Conservation (phyloP, 345 rosid species). For the Pistacia atlantica region DNA sequence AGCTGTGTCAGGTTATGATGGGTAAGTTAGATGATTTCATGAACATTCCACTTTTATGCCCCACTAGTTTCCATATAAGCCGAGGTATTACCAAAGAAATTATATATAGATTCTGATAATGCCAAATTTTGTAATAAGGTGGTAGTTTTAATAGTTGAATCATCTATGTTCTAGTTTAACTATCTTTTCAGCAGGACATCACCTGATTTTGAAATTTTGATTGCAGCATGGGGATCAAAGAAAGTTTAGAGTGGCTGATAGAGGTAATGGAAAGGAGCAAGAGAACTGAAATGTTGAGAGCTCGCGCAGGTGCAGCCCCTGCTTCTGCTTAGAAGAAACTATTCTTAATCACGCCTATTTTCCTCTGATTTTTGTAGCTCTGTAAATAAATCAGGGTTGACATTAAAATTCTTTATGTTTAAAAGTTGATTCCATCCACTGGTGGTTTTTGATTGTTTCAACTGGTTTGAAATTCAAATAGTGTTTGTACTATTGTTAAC, state of each 20-base stretch:
- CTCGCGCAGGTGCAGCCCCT: constrained; percentile 58
- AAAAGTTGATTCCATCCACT: constrained; percentile 1
- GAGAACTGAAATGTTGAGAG: constrained; percentile 86
- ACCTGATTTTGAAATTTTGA: constrained; percentile 4
- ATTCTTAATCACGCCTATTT: constrained; percentile 8
- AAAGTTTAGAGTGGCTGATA: constrained; percentile 85
- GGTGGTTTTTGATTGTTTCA: constrained; percentile 10
- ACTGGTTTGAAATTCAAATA: not conserved
- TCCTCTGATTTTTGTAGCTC: constrained; percentile 31
- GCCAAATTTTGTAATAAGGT: not conserved
- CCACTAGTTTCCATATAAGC: not conserved
- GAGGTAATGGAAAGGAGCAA: constrained; percentile 97
- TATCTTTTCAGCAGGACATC: not conserved
- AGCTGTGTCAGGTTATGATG: constrained; percentile 91
- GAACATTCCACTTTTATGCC: not conserved
- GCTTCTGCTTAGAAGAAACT: constrained; percentile 35
- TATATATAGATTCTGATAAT: not conserved
- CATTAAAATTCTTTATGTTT: constrained; percentile 27
- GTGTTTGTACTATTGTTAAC: not conserved
- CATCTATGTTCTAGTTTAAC: not conserved
- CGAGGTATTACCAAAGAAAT: not conserved
- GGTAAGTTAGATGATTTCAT: constrained; percentile 47
- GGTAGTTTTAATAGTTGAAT: not conserved
- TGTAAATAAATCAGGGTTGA: constrained; percentile 50
- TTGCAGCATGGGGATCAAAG: constrained; percentile 87